phyloP scores from a whole-genome alignment of 2,329 filamentous ascomycete species.

The Gnomoniopsis sp. region DNA sequence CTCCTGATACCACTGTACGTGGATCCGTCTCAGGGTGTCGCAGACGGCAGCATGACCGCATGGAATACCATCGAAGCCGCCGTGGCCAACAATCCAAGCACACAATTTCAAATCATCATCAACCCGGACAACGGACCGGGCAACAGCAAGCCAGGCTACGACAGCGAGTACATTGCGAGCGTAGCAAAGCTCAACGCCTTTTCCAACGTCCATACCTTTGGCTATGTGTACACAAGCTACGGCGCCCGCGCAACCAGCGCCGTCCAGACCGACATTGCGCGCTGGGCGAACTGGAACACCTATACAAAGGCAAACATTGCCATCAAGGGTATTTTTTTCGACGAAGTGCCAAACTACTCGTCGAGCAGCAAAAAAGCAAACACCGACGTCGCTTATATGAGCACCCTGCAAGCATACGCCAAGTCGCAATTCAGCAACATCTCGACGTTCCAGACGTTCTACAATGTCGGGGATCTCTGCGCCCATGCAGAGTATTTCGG shows the following conservation, averaged over 20 bases:
- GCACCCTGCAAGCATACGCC: background rate
- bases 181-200: constrained; percentile 1
- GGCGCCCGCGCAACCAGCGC: background rate
- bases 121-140: constrained; percentile 13
- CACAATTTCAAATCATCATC: constrained; percentile 13
- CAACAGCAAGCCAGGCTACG: background rate
- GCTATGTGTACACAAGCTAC: constrained; percentile 10
- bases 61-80: constrained; percentile 5
- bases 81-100: background rate
- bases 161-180: constrained; percentile 6
- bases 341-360: constrained; percentile 15
- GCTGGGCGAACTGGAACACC: constrained; percentile 12
- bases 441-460: background rate
- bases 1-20: constrained; percentile 9
- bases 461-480: constrained; percentile 8
- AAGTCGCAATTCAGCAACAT: background rate
- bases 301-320: constrained; percentile 5
- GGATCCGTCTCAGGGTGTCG: background rate
- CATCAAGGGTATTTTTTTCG: constrained; percentile 16
- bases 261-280: constrained; percentile 1
- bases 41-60: background rate
- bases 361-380: constrained; percentile 10
- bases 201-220: constrained; percentile 7
- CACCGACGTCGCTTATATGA: constrained; percentile 8
- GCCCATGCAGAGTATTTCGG: constrained; percentile 10